Conservation (phyloP, 768 basidiomycete species). For the Phlegmacium glaucopus region DNA sequence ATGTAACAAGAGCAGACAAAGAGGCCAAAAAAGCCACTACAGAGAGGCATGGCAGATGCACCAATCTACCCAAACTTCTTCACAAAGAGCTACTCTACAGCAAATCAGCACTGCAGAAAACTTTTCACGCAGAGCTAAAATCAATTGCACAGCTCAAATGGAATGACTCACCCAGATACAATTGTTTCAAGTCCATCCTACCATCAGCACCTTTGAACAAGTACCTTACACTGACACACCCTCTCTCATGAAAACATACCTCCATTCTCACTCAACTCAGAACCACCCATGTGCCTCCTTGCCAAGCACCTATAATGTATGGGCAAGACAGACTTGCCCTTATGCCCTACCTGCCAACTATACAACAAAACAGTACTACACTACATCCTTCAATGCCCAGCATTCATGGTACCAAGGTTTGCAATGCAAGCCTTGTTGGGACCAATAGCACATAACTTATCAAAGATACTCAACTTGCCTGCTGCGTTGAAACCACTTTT, state of each 20-base stretch:
- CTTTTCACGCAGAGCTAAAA: neutral
- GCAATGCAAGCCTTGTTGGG: neutral
- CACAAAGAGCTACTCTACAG: neutral
- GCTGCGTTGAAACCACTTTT: no score
- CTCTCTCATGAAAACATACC: neutral
- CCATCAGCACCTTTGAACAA: neutral
- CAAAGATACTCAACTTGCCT: neutral
- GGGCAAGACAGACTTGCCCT: neutral
- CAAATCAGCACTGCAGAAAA: neutral
- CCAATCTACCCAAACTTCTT: neutral
- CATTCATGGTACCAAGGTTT: neutral
- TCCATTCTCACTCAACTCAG: neutral
- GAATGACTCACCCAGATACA: neutral
- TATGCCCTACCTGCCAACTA: neutral
- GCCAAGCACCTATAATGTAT: neutral
- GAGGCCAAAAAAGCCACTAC: conserved; percentile 9
- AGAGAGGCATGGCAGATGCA: neutral
- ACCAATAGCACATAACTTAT: neutral
- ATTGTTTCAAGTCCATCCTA: neutral
- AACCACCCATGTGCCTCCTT: neutral
- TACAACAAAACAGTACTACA: neutral
- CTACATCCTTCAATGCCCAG: neutral
- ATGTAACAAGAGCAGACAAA: conserved; percentile 6
- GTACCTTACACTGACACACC: no score
- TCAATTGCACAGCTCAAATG: neutral